Conservation (phyloP, 768 basidiomycete species). For the Trametes gibbosa region DNA sequence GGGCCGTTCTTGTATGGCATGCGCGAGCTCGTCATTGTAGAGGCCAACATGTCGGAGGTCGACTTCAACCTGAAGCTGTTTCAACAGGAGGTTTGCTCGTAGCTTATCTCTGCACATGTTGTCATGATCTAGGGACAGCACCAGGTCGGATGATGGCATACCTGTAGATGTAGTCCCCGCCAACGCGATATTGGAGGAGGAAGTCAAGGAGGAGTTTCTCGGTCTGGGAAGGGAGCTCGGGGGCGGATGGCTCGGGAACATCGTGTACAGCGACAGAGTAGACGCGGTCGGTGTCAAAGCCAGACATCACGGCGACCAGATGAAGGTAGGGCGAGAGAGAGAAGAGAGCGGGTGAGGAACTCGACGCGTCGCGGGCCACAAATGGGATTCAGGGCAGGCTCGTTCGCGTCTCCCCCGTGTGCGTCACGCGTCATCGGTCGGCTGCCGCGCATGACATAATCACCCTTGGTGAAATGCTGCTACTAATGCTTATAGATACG, state of each 20-base stretch:
- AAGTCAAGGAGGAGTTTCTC: slow-evolving; percentile 84
- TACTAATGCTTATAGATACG: too few species aligned
- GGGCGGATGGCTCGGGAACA: slow-evolving; percentile 40
- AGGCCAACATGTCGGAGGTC: slow-evolving; percentile 50
- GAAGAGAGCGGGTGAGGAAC: background rate
- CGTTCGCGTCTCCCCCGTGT: slow-evolving; percentile 20
- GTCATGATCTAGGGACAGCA: background rate
- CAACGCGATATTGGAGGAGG: slow-evolving; percentile 82
- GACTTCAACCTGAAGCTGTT: slow-evolving; percentile 68
- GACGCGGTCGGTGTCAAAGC: slow-evolving; percentile 79
- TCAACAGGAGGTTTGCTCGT: slow-evolving; percentile 83
- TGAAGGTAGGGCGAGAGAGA: background rate
- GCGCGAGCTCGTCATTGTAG: slow-evolving; percentile 93
- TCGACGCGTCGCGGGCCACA: slow-evolving; percentile 17
- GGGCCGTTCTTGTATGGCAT: slow-evolving; percentile 85
- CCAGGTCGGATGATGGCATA: slow-evolving; percentile 30
- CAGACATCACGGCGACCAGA: slow-evolving; percentile 60
- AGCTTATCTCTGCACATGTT: slow-evolving; percentile 67
- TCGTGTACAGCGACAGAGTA: slow-evolving; percentile 82
- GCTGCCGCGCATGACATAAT: too few species aligned
- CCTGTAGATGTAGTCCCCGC: slow-evolving; percentile 92
- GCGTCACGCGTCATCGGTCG: too few species aligned
- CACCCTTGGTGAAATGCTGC: too few species aligned
- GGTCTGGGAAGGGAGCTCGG: slow-evolving; percentile 76
- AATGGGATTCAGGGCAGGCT: slow-evolving; percentile 24